phyloP scores from a whole-genome alignment of 352 stramenopile species.

The Lagenidium sp. region DNA sequence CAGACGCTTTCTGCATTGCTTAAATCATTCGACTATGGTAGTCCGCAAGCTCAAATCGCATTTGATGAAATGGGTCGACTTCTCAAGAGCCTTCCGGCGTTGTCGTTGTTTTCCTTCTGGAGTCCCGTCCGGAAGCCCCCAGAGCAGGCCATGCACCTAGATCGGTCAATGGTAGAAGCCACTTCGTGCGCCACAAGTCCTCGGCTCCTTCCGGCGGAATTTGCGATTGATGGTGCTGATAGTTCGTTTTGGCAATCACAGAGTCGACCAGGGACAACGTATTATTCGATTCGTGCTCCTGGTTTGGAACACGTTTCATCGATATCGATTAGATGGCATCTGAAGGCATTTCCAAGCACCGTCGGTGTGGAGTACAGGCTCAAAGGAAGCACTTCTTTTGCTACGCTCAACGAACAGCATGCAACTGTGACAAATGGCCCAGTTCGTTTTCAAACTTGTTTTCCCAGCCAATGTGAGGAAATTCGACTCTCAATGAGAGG shows the following conservation, averaged over 20 bases:
- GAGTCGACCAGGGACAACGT: conserved; percentile 35
- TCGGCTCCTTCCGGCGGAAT: conserved; percentile 27
- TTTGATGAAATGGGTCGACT: conserved; percentile 78
- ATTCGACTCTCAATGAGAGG: conserved; percentile 52
- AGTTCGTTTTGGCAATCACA: conserved; percentile 76
- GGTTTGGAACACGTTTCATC: conserved; percentile 42
- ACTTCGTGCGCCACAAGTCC: conserved; percentile 46
- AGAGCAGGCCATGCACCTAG: conserved; percentile 39
- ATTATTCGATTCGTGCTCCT: conserved; percentile 31
- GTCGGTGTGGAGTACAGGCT: conserved; percentile 49
- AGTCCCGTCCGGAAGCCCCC: conserved; percentile 57
- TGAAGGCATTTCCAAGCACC: conserved; percentile 46
- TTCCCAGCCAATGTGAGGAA: too few relatives aligned
- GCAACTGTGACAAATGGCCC: conserved; percentile 9
- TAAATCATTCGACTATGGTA: conserved; percentile 58
- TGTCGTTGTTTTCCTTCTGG: conserved; percentile 84
- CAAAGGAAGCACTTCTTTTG: conserved; percentile 24
- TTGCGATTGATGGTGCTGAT: conserved; percentile 44
- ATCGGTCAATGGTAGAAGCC: conserved; percentile 33
- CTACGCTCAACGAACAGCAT: conserved; percentile 23
- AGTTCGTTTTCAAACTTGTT: too few relatives aligned
- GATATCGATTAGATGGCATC: conserved; percentile 60
- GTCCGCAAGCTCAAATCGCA: conserved; percentile 29
- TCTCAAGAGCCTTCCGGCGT: conserved; percentile 55
- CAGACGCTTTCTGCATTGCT: conserved; percentile 68